Conservation (phyloP, 495 filamentous ascomycete genomes). For the Hypomontagnella monticulosa region DNA sequence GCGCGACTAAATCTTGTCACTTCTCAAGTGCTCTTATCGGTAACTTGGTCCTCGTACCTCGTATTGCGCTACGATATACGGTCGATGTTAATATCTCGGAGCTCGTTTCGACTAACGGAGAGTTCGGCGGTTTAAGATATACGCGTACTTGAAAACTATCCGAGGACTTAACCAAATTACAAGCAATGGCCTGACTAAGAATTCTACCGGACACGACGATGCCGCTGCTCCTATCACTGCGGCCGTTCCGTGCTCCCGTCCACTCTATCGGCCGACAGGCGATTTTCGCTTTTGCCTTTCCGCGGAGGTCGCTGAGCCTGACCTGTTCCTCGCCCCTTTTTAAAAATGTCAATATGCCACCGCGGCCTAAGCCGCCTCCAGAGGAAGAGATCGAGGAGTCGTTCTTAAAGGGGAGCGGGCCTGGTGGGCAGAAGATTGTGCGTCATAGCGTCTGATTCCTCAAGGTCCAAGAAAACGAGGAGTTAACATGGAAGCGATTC, state of each 20-base stretch:
- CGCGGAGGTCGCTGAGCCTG: constrained; percentile 18
- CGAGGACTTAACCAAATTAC: not conserved
- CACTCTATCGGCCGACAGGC: not conserved
- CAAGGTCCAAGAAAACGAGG: not conserved
- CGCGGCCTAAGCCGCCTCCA: constrained; percentile 72
- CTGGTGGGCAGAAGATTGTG: constrained; percentile 94
- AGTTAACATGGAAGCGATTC: not conserved
- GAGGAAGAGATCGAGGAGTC: constrained; percentile 82
- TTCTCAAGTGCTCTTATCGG: not conserved
- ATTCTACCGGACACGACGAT: constrained; percentile 4
- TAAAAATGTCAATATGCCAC: constrained; percentile 64
- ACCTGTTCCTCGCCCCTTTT: constrained; percentile 27
- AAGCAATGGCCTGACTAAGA: too few species aligned
- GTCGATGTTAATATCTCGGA: too few species aligned
- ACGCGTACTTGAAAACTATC: too few species aligned
- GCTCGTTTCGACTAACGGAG: too few species aligned
- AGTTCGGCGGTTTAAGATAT: too few species aligned
- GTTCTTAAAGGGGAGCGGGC: constrained; percentile 92
- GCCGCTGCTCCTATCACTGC: constrained; percentile 2
- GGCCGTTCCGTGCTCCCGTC: not conserved
- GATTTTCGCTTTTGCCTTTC: not conserved
- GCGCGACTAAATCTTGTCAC: not conserved
- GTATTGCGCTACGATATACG: not conserved
- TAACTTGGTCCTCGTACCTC: constrained; percentile 1
- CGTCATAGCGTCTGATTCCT: constrained; percentile 1